These are phyloP conservation scores for Sicyos baderoa DNA, from an alignment of 306 rosid genomes.

Conservation along the genomic window DNA sequence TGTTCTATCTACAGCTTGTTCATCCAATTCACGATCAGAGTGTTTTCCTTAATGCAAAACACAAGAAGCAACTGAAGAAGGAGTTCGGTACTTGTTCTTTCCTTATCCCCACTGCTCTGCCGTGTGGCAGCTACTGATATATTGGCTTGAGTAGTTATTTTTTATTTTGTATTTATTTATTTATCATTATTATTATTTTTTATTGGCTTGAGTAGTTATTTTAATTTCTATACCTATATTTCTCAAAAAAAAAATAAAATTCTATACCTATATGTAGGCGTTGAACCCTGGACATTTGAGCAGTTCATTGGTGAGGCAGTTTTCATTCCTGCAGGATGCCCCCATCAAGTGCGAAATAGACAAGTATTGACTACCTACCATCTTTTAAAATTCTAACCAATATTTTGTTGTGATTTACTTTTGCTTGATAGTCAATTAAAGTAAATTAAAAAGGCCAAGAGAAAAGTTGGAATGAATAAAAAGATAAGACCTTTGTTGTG, in stretches of 20 bases:
- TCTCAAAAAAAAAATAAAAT: no score
- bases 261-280: slow-evolving; percentile 26
- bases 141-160: not conserved
- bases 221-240: no score
- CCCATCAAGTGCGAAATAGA: slow-evolving; percentile 78
- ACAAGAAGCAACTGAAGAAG: slow-evolving; percentile 49
- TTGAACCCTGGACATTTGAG: slow-evolving; percentile 76
- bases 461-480: no score
- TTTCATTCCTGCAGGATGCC: slow-evolving; percentile 69
- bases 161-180: no score
- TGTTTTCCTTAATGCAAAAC: slow-evolving; percentile 45
- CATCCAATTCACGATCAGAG: slow-evolving; percentile 76
- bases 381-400: not conserved
- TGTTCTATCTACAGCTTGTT: slow-evolving; percentile 41
- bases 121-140: slow-evolving; percentile 9
- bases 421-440: not conserved
- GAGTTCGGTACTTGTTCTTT: slow-evolving; percentile 44
- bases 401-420: not conserved
- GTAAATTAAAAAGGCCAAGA: not conserved
- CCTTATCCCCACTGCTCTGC: slow-evolving; percentile 11
- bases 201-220: no score
- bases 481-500: no score
- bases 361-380: slow-evolving; percentile 27
- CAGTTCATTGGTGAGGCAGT: slow-evolving; percentile 75
- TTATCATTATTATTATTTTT: no score